These are phyloP conservation scores for Xylariaceae sp. DNA, from an alignment of 2,329 filamentous ascomycete species.

Conservation along the genomic window DNA sequence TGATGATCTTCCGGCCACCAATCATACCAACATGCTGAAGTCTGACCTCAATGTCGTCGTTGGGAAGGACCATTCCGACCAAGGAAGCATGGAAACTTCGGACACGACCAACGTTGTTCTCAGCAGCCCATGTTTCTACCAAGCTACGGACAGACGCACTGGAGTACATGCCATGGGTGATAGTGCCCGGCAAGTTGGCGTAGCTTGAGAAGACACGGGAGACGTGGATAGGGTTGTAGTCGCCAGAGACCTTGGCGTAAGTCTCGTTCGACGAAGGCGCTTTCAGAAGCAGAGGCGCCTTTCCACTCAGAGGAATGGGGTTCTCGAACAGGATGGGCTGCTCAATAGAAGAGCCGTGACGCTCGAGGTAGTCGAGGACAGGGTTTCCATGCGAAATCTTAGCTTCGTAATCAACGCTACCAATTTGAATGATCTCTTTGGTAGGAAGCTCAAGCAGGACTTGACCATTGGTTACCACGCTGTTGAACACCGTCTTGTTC, in stretches of 20 bases:
- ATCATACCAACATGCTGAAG: slow-evolving; percentile 98
- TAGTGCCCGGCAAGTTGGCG: slow-evolving; percentile 90
- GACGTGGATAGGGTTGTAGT: slow-evolving; percentile 98
- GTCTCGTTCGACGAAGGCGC: slow-evolving; percentile 96
- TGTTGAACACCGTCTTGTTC: slow-evolving; percentile 87
- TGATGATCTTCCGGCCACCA: slow-evolving; percentile 97
- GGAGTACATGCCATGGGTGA: slow-evolving; percentile 99
- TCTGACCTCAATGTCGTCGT: slow-evolving; percentile 91
- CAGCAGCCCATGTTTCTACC: slow-evolving; percentile 97
- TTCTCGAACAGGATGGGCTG: slow-evolving; percentile 98
- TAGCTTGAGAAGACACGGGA: slow-evolving; percentile 95
- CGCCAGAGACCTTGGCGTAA: slow-evolving; percentile 93
- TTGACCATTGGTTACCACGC: slow-evolving; percentile 85
- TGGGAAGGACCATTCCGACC: slow-evolving; percentile 97
- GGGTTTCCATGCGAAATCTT: slow-evolving; percentile 91
- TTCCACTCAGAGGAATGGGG: slow-evolving; percentile 89
- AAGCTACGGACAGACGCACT: slow-evolving; percentile 93
- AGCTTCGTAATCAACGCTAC: slow-evolving; percentile 92
- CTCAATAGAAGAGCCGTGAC: slow-evolving; percentile 86
- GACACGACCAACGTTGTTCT: slow-evolving; percentile 96
- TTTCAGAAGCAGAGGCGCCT: slow-evolving; percentile 79
- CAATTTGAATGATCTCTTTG: slow-evolving; percentile 95
- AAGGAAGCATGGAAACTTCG: slow-evolving; percentile 95
- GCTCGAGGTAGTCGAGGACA: slow-evolving; percentile 90
- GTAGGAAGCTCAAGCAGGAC: slow-evolving; percentile 91